Evolutionary conservation across 495 filamentous ascomycete genomes (phyloP), one percentile per base, ranked within the genome.

Genomic region (Bacidia gigantensis): DNA sequence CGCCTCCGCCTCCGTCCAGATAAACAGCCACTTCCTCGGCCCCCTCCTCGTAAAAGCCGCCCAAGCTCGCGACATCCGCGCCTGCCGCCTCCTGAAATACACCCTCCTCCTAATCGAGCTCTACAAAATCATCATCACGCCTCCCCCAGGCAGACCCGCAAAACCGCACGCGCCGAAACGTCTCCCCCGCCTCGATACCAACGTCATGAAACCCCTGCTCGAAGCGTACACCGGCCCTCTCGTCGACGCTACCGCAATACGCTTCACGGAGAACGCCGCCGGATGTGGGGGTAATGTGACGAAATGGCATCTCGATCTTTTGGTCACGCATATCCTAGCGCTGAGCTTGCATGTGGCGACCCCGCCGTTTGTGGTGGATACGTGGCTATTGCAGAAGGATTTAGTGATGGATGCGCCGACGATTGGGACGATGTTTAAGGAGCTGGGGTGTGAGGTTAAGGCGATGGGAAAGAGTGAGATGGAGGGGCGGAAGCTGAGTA

Each of bases 361-460:
- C n/a, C n/a, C n/a, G n/a, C n/a, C n/a, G n/a, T n/a, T n/a, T n/a
- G n/a, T n/a, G n/a, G n/a, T 87, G 22, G 86, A 95, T 64, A 80
- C 81, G 11, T 72, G 73, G 21, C 78, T 88, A 60, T 67, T 97
- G 54, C 77, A 80, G 52, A 79, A 85, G 44, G 92, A 98, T 62
- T 69, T 98, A 42, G 74, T 76, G 53, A 58, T 96, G 26, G 86
- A 92, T 55, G 75, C 77, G 49, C 77, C 73, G 58, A 71, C 77
- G 60, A 59, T 71, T 21, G 47, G 53, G 48, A 67, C 70, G 57
- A 56, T 58, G 21, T 57, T 89, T 73, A 65, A 71, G 26, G 89
- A 95, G 63, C 75, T 98, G 59, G 92, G 92, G 1, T 90, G 86
- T 54, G 56, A 63, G 1, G 58, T 73, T 43, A 64, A 69, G 32